A percentile compares a stretch with the other conserved stretches of the same genome.
Evolutionary conservation across 2,329 filamentous ascomycete species (phyloP).

Genomic region (Bipolaris gigantea): DNA sequence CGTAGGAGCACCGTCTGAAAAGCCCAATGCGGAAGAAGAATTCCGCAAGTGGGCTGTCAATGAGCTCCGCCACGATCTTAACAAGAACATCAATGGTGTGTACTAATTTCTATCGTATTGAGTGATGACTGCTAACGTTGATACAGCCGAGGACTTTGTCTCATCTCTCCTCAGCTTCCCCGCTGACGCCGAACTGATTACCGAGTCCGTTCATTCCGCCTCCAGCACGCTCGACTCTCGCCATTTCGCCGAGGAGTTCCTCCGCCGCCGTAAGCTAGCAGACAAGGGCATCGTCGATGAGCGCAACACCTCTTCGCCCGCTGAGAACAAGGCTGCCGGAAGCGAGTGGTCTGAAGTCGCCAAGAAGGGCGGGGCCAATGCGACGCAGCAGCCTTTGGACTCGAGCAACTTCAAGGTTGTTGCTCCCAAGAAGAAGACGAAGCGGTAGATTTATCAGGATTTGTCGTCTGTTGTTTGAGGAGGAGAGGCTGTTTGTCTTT

Average conservation of each 20-base stretch:
- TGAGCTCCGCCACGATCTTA: constrained; percentile 74
- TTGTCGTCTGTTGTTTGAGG: neutral
- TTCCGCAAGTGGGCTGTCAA: constrained; percentile 90
- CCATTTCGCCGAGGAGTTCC: constrained; percentile 92
- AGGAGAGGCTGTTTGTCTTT: neutral
- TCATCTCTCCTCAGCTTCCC: constrained; percentile 74
- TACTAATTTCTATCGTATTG: constrained; percentile 1
- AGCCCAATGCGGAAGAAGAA: constrained; percentile 77
- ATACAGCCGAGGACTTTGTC: constrained; percentile 76
- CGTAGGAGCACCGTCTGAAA: constrained; percentile 47
- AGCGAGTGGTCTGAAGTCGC: constrained; percentile 96
- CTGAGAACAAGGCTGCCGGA: constrained; percentile 47
- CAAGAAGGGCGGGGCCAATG: constrained; percentile 79
- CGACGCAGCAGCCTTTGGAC: constrained; percentile 44
- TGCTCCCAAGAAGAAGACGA: constrained; percentile 83
- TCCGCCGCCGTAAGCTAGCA: constrained; percentile 88
- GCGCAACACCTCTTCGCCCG: constrained; percentile 57
- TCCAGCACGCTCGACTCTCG: constrained; percentile 89
- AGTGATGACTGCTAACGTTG: constrained; percentile 18
- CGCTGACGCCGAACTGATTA: constrained; percentile 76
- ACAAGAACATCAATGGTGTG: constrained; percentile 68
- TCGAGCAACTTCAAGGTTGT: constrained; percentile 85
- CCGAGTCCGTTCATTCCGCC: constrained; percentile 83
- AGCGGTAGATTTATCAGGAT: constrained; percentile 34
- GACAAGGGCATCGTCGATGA: constrained; percentile 88